These are phyloP conservation scores for Xylaria sp. DNA, from an alignment of 2,329 filamentous ascomycete species.

Conservation along the genomic window DNA sequence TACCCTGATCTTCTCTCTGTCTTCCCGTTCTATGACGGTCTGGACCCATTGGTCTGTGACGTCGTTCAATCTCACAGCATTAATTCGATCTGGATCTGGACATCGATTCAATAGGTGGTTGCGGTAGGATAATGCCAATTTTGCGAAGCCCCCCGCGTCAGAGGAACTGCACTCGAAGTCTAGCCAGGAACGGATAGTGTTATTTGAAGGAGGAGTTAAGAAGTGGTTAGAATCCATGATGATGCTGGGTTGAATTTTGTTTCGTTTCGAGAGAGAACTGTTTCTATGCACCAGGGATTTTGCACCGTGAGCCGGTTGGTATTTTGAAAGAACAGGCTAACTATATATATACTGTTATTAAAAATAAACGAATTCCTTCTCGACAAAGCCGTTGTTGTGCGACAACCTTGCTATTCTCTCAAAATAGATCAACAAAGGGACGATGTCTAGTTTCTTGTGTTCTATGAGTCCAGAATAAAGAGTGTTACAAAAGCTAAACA, in stretches of 20 bases:
- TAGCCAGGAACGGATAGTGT: background rate
- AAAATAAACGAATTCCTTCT: background rate
- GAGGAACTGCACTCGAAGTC: background rate
- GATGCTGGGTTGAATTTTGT: background rate
- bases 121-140: background rate
- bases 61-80: background rate
- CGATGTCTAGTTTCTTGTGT: too few species aligned
- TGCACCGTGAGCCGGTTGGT: background rate
- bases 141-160: background rate
- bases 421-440: too few species aligned
- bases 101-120: background rate
- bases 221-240: background rate
- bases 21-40: background rate
- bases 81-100: background rate
- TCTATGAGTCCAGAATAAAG: too few species aligned
- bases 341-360: too few species aligned
- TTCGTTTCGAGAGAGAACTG: background rate
- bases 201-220: background rate
- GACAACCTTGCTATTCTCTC: too few species aligned
- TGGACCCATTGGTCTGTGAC: conserved; percentile 3
- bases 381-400: background rate
- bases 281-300: background rate
- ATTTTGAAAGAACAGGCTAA: too few species aligned
- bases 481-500: too few species aligned
- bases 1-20: background rate